A percentile compares a stretch with the other conserved stretches of the same genome.
These are phyloP conservation scores for Ramichloridium luteum DNA, from an alignment of 2,329 filamentous ascomycete genomes.

Conservation along the genomic window DNA sequence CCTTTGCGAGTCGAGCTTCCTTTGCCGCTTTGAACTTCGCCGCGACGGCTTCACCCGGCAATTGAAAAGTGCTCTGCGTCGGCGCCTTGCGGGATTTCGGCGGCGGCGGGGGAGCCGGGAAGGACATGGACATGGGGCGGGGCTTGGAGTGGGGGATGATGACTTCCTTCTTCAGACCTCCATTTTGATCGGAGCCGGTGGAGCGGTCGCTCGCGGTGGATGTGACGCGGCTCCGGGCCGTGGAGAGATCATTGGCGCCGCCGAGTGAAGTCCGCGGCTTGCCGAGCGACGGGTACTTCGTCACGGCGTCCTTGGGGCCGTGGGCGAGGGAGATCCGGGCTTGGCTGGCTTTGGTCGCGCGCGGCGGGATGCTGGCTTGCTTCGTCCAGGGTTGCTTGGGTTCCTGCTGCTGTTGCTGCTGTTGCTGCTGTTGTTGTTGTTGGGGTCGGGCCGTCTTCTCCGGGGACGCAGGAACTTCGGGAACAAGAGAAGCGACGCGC, in stretches of 20 bases:
- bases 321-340: conserved; percentile 22
- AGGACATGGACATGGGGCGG: conserved; percentile 36
- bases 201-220: conserved; percentile 11
- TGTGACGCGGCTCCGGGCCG: conserved; percentile 5
- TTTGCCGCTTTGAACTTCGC: conserved; percentile 41
- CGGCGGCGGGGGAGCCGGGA: conserved; percentile 34
- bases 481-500: conserved; percentile 24
- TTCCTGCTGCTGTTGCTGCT: too few species aligned
- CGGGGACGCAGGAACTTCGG: conserved; percentile 21
- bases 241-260: conserved; percentile 2
- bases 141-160: conserved; percentile 30
- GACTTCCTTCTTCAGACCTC: conserved; percentile 16
- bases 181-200: too few species aligned
- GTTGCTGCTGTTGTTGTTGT: conserved; percentile 14
- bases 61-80: conserved; percentile 38
- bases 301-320: conserved; percentile 14
- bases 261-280: conserved; percentile 13
- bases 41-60: conserved; percentile 42
- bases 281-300: conserved; percentile 9
- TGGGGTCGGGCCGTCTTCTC: too few species aligned
- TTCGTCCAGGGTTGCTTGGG: conserved; percentile 11
- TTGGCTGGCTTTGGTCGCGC: conserved; percentile 22
- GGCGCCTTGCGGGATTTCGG: conserved; percentile 39
- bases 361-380: conserved; percentile 17
- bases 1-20: conserved; percentile 36